Evolutionary conservation across 2,329 filamentous ascomycete species (phyloP), one percentile per base, ranked within the genome.

Genomic region (Neocatenulostroma microsporum): DNA sequence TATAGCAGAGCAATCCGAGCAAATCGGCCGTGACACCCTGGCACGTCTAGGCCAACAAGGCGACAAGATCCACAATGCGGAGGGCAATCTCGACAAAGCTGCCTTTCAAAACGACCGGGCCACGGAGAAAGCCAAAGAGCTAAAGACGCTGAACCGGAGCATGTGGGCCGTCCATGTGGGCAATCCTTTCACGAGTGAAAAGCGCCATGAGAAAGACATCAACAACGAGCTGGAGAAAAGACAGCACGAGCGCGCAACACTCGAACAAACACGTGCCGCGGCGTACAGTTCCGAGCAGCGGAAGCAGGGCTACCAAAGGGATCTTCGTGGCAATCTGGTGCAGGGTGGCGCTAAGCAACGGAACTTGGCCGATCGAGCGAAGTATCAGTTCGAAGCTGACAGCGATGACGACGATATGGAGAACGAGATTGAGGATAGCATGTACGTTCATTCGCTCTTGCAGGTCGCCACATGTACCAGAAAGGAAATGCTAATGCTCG

Each of bases 101-200:
- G 49, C 49, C 14, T 81, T 80, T 45, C 80, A 87, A 56, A 84
- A 84, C 50, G 76, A 78, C 40, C 67, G 83, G 41, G 84, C 84
- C 0, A 80, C 87, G 49, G 84, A 88, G 48, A 83, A 84, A 50
- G 82, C 86, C 1, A 76, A 78, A 31, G 86, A 94, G 56, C 68
- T 95, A 24, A 89, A 89, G 66, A 84, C 76, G 1, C 69, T 93
- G 33, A 94, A 95, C 62, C 72, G 82, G 45, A 87, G 81, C 66
- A 94, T 95, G 86, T 94, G 94, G 55, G 83, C 84, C 27, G 54
- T 60, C 27, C 56, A 62, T 43, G 54, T 58, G 18, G 50, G 50
- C 23, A 63, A 64, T 44, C 65, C 66, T 5, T 69, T 94, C 57
- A 91, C 84, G 0, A 77, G 76, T 11, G 77, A 74, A 44, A 74